These are phyloP conservation scores for Melastoma candidum DNA, from an alignment of 441 rosid genomes.

Conservation along the genomic window DNA sequence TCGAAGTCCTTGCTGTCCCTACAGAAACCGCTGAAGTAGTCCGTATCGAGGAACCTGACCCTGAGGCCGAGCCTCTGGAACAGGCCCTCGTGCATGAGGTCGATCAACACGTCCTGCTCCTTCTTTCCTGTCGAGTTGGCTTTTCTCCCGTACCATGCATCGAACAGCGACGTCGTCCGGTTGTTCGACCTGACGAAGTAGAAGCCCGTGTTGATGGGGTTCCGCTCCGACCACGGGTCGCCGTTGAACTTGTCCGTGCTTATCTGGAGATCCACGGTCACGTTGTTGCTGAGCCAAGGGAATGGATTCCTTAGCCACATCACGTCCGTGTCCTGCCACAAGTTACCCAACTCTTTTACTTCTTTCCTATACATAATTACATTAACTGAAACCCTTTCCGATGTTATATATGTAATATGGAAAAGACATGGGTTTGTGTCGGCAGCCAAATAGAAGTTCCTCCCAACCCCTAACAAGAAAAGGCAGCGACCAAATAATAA, in stretches of 20 bases:
- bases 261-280: constrained; percentile 51
- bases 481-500: too few species aligned
- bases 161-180: constrained; percentile 49
- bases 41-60: constrained; percentile 38
- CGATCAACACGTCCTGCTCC: constrained; percentile 62
- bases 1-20: constrained; percentile 37
- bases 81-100: constrained; percentile 26
- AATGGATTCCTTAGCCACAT: constrained; percentile 81
- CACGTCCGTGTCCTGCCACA: constrained; percentile 56
- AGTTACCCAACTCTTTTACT: neutral
- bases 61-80: constrained; percentile 24
- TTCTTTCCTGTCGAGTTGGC: constrained; percentile 42
- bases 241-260: constrained; percentile 46
- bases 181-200: constrained; percentile 57
- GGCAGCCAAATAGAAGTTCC: too few species aligned
- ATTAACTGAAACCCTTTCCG: too few species aligned
- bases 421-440: too few species aligned
- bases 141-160: constrained; percentile 49
- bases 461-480: too few species aligned
- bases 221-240: constrained; percentile 19
- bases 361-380: too few species aligned
- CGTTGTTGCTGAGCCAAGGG: constrained; percentile 24
- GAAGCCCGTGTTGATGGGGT: constrained; percentile 62
- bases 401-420: too few species aligned
- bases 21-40: constrained; percentile 62